Conservation (phyloP, 1,139 yeast species). For the Pichia sp. region DNA sequence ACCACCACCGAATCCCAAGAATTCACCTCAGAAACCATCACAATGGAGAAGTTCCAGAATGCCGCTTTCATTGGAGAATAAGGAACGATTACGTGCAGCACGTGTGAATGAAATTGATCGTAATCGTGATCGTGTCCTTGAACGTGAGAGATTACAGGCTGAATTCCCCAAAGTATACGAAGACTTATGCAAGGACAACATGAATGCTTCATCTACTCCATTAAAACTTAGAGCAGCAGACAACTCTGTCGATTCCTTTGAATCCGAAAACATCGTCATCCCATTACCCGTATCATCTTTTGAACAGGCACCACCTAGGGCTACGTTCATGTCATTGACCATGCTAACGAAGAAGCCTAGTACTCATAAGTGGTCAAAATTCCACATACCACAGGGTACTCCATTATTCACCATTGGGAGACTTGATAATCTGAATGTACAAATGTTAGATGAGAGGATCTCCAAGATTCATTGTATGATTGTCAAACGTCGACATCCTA, state of each 20-base stretch:
- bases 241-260: no score
- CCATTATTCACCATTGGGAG: conserved; percentile 63
- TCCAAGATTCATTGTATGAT: conserved; percentile 81
- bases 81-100: no score
- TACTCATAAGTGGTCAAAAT: conserved; percentile 10
- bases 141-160: no score
- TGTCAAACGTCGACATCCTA: conserved; percentile 52
- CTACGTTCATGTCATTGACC: conserved; percentile 12
- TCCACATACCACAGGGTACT: conserved; percentile 55
- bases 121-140: no score
- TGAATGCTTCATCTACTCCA: neutral
- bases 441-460: conserved; percentile 63
- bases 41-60: no score
- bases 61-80: no score
- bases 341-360: neutral
- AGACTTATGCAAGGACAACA: no score
- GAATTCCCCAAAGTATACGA: no score
- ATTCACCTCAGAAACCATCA: no score
- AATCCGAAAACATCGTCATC: neutral
- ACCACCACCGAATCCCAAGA: no score
- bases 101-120: no score
- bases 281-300: neutral
- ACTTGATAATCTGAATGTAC: conserved; percentile 43
- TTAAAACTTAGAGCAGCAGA: neutral
- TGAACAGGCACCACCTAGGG: conserved; percentile 9